These are phyloP conservation scores for Auriscalpium microsporum DNA, from an alignment of 768 basidiomycete species.

Conservation along the genomic window DNA sequence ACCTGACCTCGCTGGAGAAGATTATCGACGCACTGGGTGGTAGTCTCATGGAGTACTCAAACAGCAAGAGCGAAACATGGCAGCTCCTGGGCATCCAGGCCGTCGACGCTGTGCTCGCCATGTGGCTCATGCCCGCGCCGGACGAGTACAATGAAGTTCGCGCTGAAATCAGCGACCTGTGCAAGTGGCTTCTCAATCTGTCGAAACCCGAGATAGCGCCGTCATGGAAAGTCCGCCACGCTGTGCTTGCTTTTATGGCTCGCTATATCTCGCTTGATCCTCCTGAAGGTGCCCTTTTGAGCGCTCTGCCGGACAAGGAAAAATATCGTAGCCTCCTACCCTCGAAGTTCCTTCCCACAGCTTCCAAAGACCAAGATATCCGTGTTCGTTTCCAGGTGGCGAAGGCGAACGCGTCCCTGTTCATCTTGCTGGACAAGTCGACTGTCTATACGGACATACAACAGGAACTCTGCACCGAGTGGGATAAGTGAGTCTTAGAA, in stretches of 20 bases:
- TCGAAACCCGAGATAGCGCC: conserved; percentile 33
- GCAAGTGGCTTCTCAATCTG: conserved; percentile 43
- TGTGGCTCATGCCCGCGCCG: conserved; percentile 40
- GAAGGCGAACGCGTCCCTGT: conserved; percentile 46
- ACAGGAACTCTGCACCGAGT: conserved; percentile 32
- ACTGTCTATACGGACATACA: conserved; percentile 39
- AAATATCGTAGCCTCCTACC: conserved; percentile 22
- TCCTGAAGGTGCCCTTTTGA: conserved; percentile 40
- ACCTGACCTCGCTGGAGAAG: conserved; percentile 37
- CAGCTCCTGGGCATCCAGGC: conserved; percentile 51
- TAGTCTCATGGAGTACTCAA: conserved; percentile 46
- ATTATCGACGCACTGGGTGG: conserved; percentile 47
- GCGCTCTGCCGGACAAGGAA: not conserved
- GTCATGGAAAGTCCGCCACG: conserved; percentile 64
- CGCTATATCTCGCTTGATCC: conserved; percentile 55
- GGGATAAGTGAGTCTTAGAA: conserved; percentile 38
- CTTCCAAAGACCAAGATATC: conserved; percentile 67
- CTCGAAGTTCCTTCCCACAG: conserved; percentile 37
- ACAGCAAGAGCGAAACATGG: conserved; percentile 43
- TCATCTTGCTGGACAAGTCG: conserved; percentile 23
- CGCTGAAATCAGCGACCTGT: conserved; percentile 39
- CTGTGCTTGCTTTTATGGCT: conserved; percentile 56
- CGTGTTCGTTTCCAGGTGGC: conserved; percentile 78
- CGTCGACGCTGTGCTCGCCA: conserved; percentile 51
- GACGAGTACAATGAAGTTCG: conserved; percentile 24